Evolutionary conservation across 331 rosid species (phyloP).

Genomic region (Pyrus hybrid): DNA sequence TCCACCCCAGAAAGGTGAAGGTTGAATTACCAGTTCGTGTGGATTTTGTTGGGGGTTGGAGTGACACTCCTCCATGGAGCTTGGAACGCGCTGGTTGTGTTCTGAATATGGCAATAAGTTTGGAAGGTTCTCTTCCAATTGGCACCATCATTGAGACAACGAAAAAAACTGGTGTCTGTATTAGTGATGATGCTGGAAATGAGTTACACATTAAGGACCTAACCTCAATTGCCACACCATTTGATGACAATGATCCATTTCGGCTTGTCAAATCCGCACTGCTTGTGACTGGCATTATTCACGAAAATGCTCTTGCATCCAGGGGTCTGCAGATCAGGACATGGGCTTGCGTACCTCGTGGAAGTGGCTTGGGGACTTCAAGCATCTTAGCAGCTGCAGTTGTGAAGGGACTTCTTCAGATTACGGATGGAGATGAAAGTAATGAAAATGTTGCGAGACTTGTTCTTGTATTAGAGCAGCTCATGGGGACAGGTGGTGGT

Average conservation of each 20-base stretch:
- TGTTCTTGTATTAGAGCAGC: constrained; percentile 90
- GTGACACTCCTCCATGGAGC: constrained; percentile 99
- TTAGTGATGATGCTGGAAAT: constrained; percentile 64
- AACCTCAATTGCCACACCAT: constrained; percentile 63
- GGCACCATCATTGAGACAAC: constrained; percentile 67
- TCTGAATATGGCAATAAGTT: constrained; percentile 84
- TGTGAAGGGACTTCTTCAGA: constrained; percentile 81
- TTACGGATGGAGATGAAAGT: constrained; percentile 72
- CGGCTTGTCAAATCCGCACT: constrained; percentile 85
- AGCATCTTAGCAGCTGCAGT: constrained; percentile 95
- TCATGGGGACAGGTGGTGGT: constrained; percentile 99
- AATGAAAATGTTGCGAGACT: constrained; percentile 84
- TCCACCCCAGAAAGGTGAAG: constrained; percentile 51
- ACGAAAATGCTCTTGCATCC: constrained; percentile 41
- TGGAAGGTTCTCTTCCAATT: constrained; percentile 82
- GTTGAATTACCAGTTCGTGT: constrained; percentile 90
- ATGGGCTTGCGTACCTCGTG: constrained; percentile 95
- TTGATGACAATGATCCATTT: constrained; percentile 62
- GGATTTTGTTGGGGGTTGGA: constrained; percentile 99
- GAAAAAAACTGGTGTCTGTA: constrained; percentile 40
- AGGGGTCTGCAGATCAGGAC: constrained; percentile 70
- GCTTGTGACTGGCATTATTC: constrained; percentile 74
- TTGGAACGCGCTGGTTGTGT: constrained; percentile 88
- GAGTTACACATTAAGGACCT: constrained; percentile 52
- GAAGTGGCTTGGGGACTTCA: constrained; percentile 96